Percentiles rank a stretch among this genome's conserved stretches.
These are phyloP conservation scores for Strobilomyces confusus DNA, from an alignment of 768 basidiomycete genomes.

Conservation along the genomic window DNA sequence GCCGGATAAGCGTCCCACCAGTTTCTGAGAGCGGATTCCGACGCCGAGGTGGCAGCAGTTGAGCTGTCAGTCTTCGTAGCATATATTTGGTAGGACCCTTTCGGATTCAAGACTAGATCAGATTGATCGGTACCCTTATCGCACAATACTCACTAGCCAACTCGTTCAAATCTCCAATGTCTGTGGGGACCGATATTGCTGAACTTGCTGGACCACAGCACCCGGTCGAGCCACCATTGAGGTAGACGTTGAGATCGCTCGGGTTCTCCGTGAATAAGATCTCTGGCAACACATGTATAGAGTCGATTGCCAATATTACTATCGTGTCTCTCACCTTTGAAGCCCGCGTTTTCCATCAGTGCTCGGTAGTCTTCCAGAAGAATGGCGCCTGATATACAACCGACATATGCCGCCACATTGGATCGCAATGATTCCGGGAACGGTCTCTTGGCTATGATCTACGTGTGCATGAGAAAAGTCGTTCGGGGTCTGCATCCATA, in stretches of 20 bases:
- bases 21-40: constrained; percentile 28
- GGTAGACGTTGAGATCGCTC: constrained; percentile 40
- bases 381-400: constrained; percentile 48
- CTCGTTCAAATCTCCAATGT: constrained; percentile 38
- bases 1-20: constrained; percentile 57
- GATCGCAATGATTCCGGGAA: constrained; percentile 41
- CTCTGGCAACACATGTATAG: constrained; percentile 29
- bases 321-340: constrained; percentile 31
- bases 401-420: constrained; percentile 39
- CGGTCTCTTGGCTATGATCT: constrained; percentile 47
- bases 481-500: too few species aligned
- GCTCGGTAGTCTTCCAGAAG: constrained; percentile 35
- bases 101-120: neutral
- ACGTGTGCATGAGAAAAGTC: neutral
- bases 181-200: neutral
- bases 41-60: neutral
- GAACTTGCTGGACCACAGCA: constrained; percentile 2
- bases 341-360: constrained; percentile 38
- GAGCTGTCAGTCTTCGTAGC: constrained; percentile 33
- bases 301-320: neutral
- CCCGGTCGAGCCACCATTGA: constrained; percentile 10
- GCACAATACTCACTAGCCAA: constrained; percentile 38
- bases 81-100: constrained; percentile 47
- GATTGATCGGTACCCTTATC: neutral
- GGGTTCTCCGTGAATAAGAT: constrained; percentile 36